These are phyloP conservation scores for Mycena rebaudengoi DNA, from an alignment of 768 basidiomycete species.

Conservation along the genomic window DNA sequence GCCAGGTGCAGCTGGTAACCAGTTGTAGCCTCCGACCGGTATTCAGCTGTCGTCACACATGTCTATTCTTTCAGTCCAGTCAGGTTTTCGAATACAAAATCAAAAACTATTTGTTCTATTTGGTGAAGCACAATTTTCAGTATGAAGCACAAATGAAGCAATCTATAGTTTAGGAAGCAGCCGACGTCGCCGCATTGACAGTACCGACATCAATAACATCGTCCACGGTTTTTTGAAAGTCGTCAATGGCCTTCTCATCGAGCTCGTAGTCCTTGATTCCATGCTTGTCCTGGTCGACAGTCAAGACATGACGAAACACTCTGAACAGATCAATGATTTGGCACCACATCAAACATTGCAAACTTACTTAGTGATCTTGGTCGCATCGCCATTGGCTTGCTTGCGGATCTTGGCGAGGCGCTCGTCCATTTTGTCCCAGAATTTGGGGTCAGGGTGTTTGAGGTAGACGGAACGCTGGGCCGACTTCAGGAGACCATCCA, in stretches of 20 bases:
- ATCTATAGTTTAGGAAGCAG: too few relatives aligned
- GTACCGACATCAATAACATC: neutral
- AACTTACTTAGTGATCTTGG: neutral
- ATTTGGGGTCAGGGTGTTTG: neutral
- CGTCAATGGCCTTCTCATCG: neutral
- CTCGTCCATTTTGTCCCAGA: neutral
- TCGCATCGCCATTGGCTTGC: neutral
- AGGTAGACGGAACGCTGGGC: neutral
- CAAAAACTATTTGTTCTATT: too few relatives aligned
- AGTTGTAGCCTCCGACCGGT: too few relatives aligned
- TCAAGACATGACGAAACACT: neutral
- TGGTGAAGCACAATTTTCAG: too few relatives aligned
- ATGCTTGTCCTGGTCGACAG: neutral
- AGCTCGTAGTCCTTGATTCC: neutral
- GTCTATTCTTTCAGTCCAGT: too few relatives aligned
- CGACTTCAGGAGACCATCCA: neutral
- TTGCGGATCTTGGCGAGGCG: neutral
- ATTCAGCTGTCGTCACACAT: too few relatives aligned
- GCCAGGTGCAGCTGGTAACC: too few relatives aligned
- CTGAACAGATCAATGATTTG: neutral
- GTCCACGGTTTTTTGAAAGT: neutral
- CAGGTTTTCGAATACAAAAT: too few relatives aligned
- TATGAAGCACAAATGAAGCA: too few relatives aligned
- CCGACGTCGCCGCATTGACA: neutral
- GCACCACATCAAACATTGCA: neutral